Percentiles rank a stretch among this genome's conserved stretches.
These are phyloP conservation scores for Withania somnifera DNA, from an alignment of 305 asterid species.

Conservation along the genomic window DNA sequence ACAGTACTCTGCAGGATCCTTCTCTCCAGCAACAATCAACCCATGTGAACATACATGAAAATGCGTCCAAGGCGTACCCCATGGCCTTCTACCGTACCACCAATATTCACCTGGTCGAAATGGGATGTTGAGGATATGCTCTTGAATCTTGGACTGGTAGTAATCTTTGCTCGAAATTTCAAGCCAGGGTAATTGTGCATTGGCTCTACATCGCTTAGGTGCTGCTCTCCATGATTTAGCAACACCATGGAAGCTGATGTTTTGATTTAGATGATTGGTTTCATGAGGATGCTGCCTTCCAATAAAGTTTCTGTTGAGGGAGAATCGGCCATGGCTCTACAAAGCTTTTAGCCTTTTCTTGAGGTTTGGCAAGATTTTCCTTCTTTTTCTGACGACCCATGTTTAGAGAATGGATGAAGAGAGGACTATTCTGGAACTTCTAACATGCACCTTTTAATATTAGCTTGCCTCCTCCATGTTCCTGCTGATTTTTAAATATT, in stretches of 20 bases:
- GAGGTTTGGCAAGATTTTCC: neutral
- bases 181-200: neutral
- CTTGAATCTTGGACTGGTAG: neutral
- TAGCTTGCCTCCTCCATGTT: neutral
- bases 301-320: conserved; percentile 11
- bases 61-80: neutral
- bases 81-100: neutral
- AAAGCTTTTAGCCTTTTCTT: neutral
- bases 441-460: neutral
- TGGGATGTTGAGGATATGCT: conserved; percentile 1
- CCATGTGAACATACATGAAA: conserved; percentile 16
- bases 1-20: neutral
- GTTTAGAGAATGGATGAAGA: neutral
- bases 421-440: neutral
- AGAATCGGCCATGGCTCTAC: conserved; percentile 27
- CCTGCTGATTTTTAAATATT: neutral
- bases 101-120: neutral
- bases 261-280: conserved; percentile 5
- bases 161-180: neutral
- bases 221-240: conserved; percentile 25
- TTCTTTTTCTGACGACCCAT: conserved; percentile 13
- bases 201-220: neutral
- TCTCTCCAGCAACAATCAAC: neutral
- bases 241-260: conserved; percentile 17
- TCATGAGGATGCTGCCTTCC: conserved; percentile 8